Percentiles rank a stretch among this genome's conserved stretches.
Conservation (phyloP, 2,329 filamentous ascomycete species). For the Aspergillus neotritici region DNA sequence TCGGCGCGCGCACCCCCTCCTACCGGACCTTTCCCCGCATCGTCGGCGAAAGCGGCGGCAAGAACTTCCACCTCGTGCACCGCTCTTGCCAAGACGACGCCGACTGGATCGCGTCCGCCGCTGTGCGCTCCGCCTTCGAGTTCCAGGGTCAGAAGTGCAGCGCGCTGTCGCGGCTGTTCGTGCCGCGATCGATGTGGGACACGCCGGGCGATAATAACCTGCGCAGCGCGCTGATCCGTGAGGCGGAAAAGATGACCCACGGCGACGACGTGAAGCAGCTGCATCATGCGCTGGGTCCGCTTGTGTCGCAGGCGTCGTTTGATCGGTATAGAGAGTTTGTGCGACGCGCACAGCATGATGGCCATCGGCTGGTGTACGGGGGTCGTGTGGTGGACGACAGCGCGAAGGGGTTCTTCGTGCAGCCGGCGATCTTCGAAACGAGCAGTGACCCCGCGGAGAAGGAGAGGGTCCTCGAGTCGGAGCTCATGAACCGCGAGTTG, state of each 20-base stretch:
- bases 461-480: slow-evolving; percentile 63
- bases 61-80: slow-evolving; percentile 85
- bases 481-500: slow-evolving; percentile 67
- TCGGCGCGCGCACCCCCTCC: slow-evolving; percentile 68
- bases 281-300: too few species aligned
- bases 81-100: slow-evolving; percentile 58
- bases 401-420: slow-evolving; percentile 70
- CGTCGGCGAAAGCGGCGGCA: slow-evolving; percentile 82
- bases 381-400: slow-evolving; percentile 61
- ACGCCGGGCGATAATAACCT: slow-evolving; percentile 64
- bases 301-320: too few species aligned
- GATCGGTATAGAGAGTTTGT: too few species aligned
- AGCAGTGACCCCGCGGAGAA: slow-evolving; percentile 36
- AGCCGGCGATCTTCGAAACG: slow-evolving; percentile 62
- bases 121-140: slow-evolving; percentile 78
- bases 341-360: slow-evolving; percentile 55
- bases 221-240: slow-evolving; percentile 37
- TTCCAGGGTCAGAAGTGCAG: slow-evolving; percentile 88
- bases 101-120: slow-evolving; percentile 69
- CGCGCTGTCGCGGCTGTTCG: slow-evolving; percentile 71
- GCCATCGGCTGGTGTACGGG: slow-evolving; percentile 63
- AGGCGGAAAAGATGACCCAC: too few species aligned
- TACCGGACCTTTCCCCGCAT: slow-evolving; percentile 80
- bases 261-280: too few species aligned
- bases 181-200: slow-evolving; percentile 63